Evolutionary conservation across 176 grass and related monocot species (phyloP), one percentile per base, ranked within the genome.

Genomic region (Avena insularis): DNA sequence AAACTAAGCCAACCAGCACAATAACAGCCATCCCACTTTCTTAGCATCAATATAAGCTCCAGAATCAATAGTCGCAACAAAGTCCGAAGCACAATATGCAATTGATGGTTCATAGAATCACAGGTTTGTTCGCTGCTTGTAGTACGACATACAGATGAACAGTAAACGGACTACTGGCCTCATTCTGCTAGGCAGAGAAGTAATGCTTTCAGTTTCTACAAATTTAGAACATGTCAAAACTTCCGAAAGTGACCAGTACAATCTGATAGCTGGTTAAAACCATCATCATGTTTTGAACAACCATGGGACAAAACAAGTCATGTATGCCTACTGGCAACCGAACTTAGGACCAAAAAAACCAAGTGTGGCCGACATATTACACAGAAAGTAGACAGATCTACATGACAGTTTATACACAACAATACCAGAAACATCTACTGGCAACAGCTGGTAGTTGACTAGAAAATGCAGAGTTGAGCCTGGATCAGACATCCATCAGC

Each of bases 1-100:
- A 47, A 16, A 20, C 23, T 20, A 51, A 81, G 10, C 9, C 63
- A 70, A 49, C 12, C 25, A 53, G 27, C 46, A 83, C 58, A 82
- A 43, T 20, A 49, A 47, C 2, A 47, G 47, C 1, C 1, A 21
- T 36, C 48, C 21, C 35, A 75, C 77, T 75, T 56, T 46, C 6
- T 78, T 46, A 55, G 20, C 82, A 80, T 55, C 60, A 78, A 78
- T 71, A 71, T 31, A 79, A 58, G 35, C 3, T 45, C 75, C 16
- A 77, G 25, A 31, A 47, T 75, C 4, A 67, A 81, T 15, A 38
- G 33, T 27, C 7, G 43, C 65, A 73, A 73, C 9, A 45, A 60
- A 29, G 46, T 74, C 14, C 14, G 5, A 16, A 17, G 36, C 12
- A 74, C 20, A 46, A 72, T 27, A 55, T 55, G 0, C 29, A 72